Conservation (phyloP, 306 rosid genomes). For the Cicer yamashitae region DNA sequence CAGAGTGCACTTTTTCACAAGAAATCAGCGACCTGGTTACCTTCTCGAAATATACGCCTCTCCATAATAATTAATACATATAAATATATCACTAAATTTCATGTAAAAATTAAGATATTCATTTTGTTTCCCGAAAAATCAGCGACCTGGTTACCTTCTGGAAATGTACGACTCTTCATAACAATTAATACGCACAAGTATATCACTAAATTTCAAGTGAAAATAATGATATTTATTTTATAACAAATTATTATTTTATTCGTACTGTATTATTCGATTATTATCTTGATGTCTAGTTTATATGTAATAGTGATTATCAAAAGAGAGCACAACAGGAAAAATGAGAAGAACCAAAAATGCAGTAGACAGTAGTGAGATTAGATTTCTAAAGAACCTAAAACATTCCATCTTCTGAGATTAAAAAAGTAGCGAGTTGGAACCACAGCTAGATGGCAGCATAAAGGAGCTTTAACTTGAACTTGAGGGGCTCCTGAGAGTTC, state of each 20-base stretch:
- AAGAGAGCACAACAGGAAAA: not conserved
- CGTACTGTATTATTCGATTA: not conserved
- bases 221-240: not conserved
- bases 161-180: not conserved
- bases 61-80: slow-evolving; percentile 3
- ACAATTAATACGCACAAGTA: slow-evolving; percentile 4
- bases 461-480: not conserved
- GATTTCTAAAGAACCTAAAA: not conserved
- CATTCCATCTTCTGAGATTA: not conserved
- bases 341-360: not conserved
- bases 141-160: not conserved
- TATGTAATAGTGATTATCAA: slow-evolving; percentile 4
- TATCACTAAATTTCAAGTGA: not conserved
- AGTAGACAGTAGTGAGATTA: not conserved
- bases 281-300: not conserved
- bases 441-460: not conserved
- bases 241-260: not conserved
- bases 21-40: not conserved
- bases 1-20: not conserved
- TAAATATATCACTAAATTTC: not conserved
- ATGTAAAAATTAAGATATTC: not conserved
- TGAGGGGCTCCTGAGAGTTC: not conserved
- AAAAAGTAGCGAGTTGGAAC: not conserved
- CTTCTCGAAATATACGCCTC: not conserved
- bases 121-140: not conserved